These are phyloP conservation scores for Cadophora gregata DNA, from an alignment of 2,329 filamentous ascomycete species.

Conservation along the genomic window DNA sequence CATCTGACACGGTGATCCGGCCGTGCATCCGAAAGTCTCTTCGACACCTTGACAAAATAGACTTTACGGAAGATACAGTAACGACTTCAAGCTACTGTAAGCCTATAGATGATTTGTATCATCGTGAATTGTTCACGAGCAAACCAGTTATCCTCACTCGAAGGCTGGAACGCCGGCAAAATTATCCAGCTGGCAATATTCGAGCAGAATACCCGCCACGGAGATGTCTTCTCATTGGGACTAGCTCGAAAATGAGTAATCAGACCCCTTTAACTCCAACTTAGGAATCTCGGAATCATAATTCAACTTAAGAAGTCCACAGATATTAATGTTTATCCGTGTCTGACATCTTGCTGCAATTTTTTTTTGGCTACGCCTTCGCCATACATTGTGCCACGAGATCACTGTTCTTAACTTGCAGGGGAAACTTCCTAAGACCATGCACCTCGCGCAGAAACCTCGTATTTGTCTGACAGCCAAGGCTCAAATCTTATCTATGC, in stretches of 20 bases:
- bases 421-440: not conserved
- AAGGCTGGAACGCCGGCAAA: not conserved
- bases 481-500: not conserved
- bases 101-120: too few species aligned
- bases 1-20: constrained; percentile 9
- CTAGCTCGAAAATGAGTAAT: constrained; percentile 11
- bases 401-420: not conserved
- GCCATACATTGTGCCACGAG: not conserved
- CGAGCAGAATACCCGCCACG: constrained; percentile 1
- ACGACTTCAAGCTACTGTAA: too few species aligned
- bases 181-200: not conserved
- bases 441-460: not conserved
- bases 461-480: not conserved
- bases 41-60: not conserved
- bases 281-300: not conserved
- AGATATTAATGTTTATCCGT: not conserved
- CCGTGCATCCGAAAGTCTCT: constrained; percentile 3
- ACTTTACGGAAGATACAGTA: too few species aligned
- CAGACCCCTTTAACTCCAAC: not conserved
- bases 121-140: not conserved
- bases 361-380: not conserved
- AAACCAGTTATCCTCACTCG: not conserved
- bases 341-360: not conserved
- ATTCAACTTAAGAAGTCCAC: not conserved
- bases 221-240: not conserved